Conservation (phyloP, 2,329 filamentous ascomycete species). For the Botrytis galanthina region DNA sequence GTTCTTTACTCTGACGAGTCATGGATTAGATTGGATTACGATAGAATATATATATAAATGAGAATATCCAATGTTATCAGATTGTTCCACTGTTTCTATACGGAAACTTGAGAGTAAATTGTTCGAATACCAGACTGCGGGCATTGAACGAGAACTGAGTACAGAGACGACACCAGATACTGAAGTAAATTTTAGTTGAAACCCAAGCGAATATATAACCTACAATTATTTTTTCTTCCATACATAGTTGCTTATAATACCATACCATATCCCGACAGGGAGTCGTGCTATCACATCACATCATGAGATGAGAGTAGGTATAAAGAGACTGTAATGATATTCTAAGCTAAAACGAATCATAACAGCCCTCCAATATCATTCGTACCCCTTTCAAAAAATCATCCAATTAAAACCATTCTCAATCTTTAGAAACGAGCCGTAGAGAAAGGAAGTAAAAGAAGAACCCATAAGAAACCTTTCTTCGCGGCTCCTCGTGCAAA, state of each 20-base stretch:
- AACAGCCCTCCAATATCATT: neutral
- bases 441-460: neutral
- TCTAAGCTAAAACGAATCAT: slow-evolving; percentile 14
- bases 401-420: slow-evolving; percentile 11
- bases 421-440: slow-evolving; percentile 1
- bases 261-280: neutral
- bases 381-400: neutral
- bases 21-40: neutral
- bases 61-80: neutral
- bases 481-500: neutral
- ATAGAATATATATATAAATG: neutral
- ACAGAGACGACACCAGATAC: neutral
- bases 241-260: neutral
- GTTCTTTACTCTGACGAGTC: neutral
- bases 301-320: neutral
- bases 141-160: neutral
- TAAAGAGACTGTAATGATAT: slow-evolving; percentile 5
- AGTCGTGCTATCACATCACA: neutral
- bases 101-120: neutral
- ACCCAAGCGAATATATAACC: neutral
- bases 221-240: neutral
- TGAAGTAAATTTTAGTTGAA: neutral
- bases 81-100: neutral
- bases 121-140: neutral
- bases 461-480: neutral